Percentiles rank a stretch among this genome's conserved stretches.
These are phyloP conservation scores for Prunus yedoensis DNA, from an alignment of 331 rosid genomes.

Conservation along the genomic window DNA sequence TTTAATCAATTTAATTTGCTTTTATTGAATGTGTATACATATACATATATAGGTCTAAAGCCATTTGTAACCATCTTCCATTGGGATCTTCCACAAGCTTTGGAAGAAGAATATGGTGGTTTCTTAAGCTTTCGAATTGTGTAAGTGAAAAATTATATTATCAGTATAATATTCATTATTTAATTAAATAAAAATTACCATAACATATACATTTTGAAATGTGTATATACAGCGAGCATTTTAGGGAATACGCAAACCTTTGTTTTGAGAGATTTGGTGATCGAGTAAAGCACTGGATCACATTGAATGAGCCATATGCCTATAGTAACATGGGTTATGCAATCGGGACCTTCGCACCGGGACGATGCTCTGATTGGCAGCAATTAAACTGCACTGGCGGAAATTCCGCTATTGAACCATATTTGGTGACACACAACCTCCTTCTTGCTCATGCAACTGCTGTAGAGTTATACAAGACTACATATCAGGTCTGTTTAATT, in stretches of 20 bases:
- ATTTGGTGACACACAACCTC: slow-evolving; percentile 19
- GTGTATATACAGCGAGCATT: slow-evolving; percentile 8
- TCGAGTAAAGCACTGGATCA: slow-evolving; percentile 37
- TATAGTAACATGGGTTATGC: slow-evolving; percentile 16
- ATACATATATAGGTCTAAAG: slow-evolving; percentile 31
- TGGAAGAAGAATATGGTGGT: slow-evolving; percentile 53
- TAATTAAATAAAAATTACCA: too few species aligned
- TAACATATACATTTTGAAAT: background rate
- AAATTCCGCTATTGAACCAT: slow-evolving; percentile 32
- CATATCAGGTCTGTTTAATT: slow-evolving; percentile 15
- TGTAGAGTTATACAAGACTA: slow-evolving; percentile 12
- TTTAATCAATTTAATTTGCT: background rate
- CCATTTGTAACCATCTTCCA: slow-evolving; percentile 59
- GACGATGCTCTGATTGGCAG: slow-evolving; percentile 27
- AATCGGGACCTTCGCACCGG: slow-evolving; percentile 5
- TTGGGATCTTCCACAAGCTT: slow-evolving; percentile 71
- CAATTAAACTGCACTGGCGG: slow-evolving; percentile 27
- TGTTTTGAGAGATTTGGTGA: slow-evolving; percentile 31
- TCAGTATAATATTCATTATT: background rate
- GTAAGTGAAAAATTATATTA: background rate
- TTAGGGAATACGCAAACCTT: slow-evolving; percentile 11
- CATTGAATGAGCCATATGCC: slow-evolving; percentile 31
- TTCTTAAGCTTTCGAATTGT: slow-evolving; percentile 41
- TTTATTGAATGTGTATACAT: too few species aligned
- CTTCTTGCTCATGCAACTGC: slow-evolving; percentile 34